Percentiles rank a stretch among this genome's conserved stretches.
Conservation (phyloP, 2,329 filamentous ascomycete genomes). For the Cladophialophora bantiana region DNA sequence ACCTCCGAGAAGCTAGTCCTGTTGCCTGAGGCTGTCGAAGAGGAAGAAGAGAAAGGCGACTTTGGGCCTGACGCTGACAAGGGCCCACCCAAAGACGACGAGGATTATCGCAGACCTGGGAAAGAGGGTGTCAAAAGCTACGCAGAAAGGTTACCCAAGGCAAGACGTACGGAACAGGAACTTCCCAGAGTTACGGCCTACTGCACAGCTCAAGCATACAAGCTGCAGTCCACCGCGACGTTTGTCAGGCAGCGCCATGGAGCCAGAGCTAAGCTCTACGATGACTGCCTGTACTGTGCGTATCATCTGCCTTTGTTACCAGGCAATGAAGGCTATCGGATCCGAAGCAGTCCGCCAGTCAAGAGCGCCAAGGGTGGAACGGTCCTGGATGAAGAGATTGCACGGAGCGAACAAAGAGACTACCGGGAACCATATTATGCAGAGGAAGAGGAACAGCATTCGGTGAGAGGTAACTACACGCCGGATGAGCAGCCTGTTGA, state of each 20-base stretch:
- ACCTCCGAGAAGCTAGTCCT: conserved; percentile 97
- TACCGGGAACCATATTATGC: conserved; percentile 92
- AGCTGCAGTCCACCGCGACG: conserved; percentile 83
- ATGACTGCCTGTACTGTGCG: conserved; percentile 94
- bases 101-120: conserved; percentile 66
- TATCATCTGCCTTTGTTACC: conserved; percentile 90
- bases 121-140: conserved; percentile 79
- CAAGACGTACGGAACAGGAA: conserved; percentile 78
- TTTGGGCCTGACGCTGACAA: conserved; percentile 59
- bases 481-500: conserved; percentile 45
- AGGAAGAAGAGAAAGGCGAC: conserved; percentile 63
- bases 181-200: conserved; percentile 92
- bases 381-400: conserved; percentile 92
- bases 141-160: conserved; percentile 89
- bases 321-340: conserved; percentile 82
- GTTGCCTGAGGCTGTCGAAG: conserved; percentile 77
- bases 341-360: conserved; percentile 87
- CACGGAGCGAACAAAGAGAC: conserved; percentile 85
- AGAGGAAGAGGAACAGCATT: conserved; percentile 65
- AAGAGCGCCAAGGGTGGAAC: conserved; percentile 94
- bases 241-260: conserved; percentile 88
- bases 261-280: conserved; percentile 93
- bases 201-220: conserved; percentile 93
- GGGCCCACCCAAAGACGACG: conserved; percentile 61
- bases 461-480: conserved; percentile 48